Evolutionary conservation across 768 basidiomycete species (phyloP), one percentile per base, ranked within the genome.

Genomic region (Amanita brunnescens): DNA sequence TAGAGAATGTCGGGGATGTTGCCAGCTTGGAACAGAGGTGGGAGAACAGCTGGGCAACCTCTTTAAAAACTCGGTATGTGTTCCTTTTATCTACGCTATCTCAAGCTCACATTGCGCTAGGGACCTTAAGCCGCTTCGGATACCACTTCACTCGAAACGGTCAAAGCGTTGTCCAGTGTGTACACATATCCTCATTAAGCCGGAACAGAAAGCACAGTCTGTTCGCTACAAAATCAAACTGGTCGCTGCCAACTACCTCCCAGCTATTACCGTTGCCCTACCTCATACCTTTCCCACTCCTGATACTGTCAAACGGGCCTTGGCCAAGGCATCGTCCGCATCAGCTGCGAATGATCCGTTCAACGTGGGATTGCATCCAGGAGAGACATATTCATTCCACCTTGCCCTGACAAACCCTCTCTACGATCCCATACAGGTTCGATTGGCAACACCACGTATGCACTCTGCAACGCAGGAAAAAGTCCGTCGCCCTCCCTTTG

Each of bases 221-320:
- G 86, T 89, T 33, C 81, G 91, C 14, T 97, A 85, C 76, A 97
- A 97, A 70, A 97, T 99, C 69, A 98, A 98, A 67, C 83, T 98
- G 46, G 90, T 95, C 51, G 96, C 95, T 0, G 81, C 90, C 24
- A 95, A 88, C 64, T 98, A 98, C 67, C 74, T 99, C 13, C 96
- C 96, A 0, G 79, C 85, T 2, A 87, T 98, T 29, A 78, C 81
- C 5, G 79, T 91, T 32, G 67, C 76, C 33, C 72, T 90, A 30
- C 86, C 87, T 18, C 82, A 80, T 54, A 68, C 70, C 7, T 55
- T 65, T 45, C 61, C 68, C 41, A 67, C 67, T 41, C 57, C 70
- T 18, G 77, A 81, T 47, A 61, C 63, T 34, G 68, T 71, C 20
- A 71, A 72, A 60, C 72, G 71, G 18, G 62, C 69, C 1, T 59